Base-by-base conservation (phyloP, 306 rosid species). In the Casuarina glauca region DNA sequence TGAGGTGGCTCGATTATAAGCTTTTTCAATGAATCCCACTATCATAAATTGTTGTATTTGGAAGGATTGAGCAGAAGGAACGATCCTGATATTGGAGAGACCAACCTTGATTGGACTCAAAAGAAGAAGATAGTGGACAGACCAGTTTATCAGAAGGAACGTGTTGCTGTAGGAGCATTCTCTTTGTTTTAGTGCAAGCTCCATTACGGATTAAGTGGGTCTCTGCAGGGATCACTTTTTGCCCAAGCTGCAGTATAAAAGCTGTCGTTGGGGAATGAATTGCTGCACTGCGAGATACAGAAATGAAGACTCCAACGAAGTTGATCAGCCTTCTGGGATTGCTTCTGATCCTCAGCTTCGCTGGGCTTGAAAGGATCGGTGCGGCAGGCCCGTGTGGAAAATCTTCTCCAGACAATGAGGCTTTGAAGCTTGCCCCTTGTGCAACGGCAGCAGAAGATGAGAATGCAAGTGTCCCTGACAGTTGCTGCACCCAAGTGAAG, bases 341-440 rank as follows among this genome's bases (percentile, higher is more conserved):
- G 73, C 55, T 89, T 2, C 80, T 82, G 10, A 26, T 82, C 48
- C 66, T 79, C 48, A 74, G 88, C 72, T 20, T 38, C 67, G 76
- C 52, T 74, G 66, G 75, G 38, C 7, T 82, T 45, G 73, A 79
- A 63, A 58, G 20, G 38, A 85, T 73, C 43, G 82, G 86, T 54
- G 82, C 86, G 78, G 88, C 84, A 46, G 84, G 91, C 36, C 87
- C 88, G 36, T 87, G 92, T 83, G 95, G 95, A 0, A 90, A 72
- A n/a, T 15, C 58, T 15, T 82, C 83, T 2, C 94, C 90, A 70
- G 92, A 88, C n/a, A 79, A 76, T n/a, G 86, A 88, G 71, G 92
- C 92, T 39, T 2, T 82, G 45, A 90, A 81, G 80, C 86, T 90
- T 46, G 90, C 83, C 9, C 87, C 92, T 60, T 90, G 92, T 83